A percentile compares a stretch with the other conserved stretches of the same genome.
Conservation (phyloP, 768 basidiomycete species). For the Collybiopsis luxurians region DNA sequence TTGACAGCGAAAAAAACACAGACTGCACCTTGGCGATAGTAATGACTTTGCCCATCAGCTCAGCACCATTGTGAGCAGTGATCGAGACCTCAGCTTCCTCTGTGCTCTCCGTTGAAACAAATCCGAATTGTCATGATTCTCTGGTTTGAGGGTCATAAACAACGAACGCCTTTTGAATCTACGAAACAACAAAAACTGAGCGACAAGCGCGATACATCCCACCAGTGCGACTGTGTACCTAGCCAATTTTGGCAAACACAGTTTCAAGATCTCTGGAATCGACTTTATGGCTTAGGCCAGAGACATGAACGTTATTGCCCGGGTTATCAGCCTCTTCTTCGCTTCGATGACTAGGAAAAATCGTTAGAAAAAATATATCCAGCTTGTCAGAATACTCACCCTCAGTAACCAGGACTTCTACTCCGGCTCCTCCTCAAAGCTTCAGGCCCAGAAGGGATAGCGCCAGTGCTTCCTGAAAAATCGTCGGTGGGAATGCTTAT, state of each 20-base stretch:
- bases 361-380: constrained; percentile 9
- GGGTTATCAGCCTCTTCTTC: constrained; percentile 51
- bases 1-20: background rate
- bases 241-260: constrained; percentile 84
- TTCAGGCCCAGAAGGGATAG: constrained; percentile 53
- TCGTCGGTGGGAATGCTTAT: constrained; percentile 73
- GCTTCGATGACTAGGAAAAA: constrained; percentile 28
- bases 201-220: no score
- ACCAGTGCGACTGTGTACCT: constrained; percentile 43
- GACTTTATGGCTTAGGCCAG: constrained; percentile 52
- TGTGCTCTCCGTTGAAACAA: constrained; percentile 76
- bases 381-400: constrained; percentile 47
- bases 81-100: constrained; percentile 95
- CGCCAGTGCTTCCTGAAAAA: constrained; percentile 34
- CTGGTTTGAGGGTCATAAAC: constrained; percentile 72
- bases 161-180: constrained; percentile 74
- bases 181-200: constrained; percentile 7
- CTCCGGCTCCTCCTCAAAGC: constrained; percentile 69
- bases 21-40: constrained; percentile 78
- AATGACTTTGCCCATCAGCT: constrained; percentile 83
- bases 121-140: constrained; percentile 75
- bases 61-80: constrained; percentile 76
- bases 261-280: constrained; percentile 88
- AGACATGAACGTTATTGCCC: constrained; percentile 65
- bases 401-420: constrained; percentile 69